Evolutionary conservation across 176 grass and related monocot genomes (phyloP).

Genomic region (Oryza glumipatula): DNA sequence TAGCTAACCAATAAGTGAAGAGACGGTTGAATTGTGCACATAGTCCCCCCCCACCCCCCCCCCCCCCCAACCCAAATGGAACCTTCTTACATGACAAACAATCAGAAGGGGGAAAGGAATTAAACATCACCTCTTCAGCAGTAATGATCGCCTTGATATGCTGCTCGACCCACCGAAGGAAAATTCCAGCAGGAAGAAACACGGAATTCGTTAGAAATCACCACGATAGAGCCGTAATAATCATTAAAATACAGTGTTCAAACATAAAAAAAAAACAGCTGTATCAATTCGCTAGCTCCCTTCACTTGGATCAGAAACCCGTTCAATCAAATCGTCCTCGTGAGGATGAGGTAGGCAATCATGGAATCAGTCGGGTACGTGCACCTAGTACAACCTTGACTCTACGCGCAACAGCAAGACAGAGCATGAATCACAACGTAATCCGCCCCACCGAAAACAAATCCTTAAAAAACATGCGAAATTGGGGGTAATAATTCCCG

Average conservation of each 20-base stretch:
- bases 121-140: constrained; percentile 79
- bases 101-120: neutral
- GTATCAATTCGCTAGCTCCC: neutral
- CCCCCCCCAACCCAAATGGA: neutral
- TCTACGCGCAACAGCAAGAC: neutral
- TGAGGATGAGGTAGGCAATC: neutral
- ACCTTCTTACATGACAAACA: constrained; percentile 15
- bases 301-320: neutral
- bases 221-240: neutral
- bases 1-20: neutral
- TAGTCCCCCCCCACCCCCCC: neutral
- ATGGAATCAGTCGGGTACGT: neutral
- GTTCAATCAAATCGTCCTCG: neutral
- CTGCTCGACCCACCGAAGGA: constrained; percentile 52
- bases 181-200: constrained; percentile 33
- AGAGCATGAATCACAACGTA: neutral
- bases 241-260: neutral
- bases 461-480: neutral
- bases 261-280: constrained; percentile 16
- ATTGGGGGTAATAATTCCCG: neutral
- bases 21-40: neutral
- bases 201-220: constrained; percentile 35
- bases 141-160: constrained; percentile 99
- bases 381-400: neutral
- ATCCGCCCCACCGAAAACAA: neutral